These are phyloP conservation scores for Aspergillus melleus DNA, from an alignment of 2,329 filamentous ascomycete species.

Conservation along the genomic window DNA sequence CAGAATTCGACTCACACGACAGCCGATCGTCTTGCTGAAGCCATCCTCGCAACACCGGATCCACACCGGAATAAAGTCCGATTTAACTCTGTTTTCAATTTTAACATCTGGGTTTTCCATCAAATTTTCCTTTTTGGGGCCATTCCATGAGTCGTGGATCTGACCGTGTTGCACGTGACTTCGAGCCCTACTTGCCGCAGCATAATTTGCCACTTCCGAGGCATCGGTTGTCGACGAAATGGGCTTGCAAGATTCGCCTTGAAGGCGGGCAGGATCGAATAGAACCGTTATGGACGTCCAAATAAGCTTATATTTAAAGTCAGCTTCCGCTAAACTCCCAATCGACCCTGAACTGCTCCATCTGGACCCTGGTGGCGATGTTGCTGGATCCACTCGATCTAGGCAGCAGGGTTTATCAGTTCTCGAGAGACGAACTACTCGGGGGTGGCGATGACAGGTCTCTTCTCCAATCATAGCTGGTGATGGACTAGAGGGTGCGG, in stretches of 20 bases:
- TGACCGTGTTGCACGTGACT: slow-evolving; percentile 6
- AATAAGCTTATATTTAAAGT: slow-evolving; percentile 23
- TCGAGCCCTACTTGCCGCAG: background rate
- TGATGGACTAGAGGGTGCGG: background rate
- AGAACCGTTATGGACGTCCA: slow-evolving; percentile 4
- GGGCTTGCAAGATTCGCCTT: background rate
- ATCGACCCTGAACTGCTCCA: slow-evolving; percentile 4
- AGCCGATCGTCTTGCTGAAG: background rate
- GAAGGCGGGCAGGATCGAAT: background rate
- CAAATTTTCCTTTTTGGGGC: slow-evolving; percentile 2
- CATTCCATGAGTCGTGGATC: background rate
- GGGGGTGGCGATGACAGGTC: slow-evolving; percentile 6
- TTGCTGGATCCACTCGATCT: slow-evolving; percentile 14
- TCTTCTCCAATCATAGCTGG: slow-evolving; percentile 7
- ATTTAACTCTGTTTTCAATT: slow-evolving; percentile 1
- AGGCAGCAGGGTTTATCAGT: slow-evolving; percentile 15
- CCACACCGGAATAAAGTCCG: background rate
- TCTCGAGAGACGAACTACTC: background rate
- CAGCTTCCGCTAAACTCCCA: background rate
- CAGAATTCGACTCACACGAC: slow-evolving; percentile 2
- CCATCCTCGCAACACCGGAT: too few species aligned
- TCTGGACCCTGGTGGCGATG: slow-evolving; percentile 1
- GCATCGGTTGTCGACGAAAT: background rate
- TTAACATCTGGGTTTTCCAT: slow-evolving; percentile 1
- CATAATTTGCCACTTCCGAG: background rate